Percentiles rank a stretch among this genome's conserved stretches.
Evolutionary conservation across 2,329 filamentous ascomycete species (phyloP).

Genomic region (Alternaria sp.): DNA sequence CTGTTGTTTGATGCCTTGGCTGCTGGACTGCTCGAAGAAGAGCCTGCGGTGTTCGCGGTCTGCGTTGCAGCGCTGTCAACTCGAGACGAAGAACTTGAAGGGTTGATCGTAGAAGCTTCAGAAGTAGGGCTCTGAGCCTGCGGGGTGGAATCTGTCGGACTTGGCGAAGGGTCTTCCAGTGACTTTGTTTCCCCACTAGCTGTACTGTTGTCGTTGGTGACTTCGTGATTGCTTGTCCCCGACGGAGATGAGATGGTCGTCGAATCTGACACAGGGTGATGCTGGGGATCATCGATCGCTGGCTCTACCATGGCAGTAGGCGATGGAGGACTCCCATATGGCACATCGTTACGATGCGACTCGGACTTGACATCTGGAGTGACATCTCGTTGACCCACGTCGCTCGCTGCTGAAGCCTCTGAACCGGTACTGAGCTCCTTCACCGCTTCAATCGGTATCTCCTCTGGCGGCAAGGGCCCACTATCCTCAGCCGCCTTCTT

Average conservation of each 20-base stretch:
- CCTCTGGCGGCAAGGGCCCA: conserved; percentile 24
- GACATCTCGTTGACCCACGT: not conserved
- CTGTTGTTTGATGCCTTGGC: conserved; percentile 25
- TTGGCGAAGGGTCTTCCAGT: not conserved
- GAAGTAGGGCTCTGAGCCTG: conserved; percentile 10
- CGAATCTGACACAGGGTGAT: not conserved
- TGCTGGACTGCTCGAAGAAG: conserved; percentile 13
- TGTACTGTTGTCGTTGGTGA: not conserved
- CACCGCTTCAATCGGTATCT: conserved; percentile 23
- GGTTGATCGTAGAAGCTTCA: conserved; percentile 1
- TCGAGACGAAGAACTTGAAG: conserved; percentile 12
- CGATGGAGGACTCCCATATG: not conserved
- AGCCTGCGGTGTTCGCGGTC: conserved; percentile 16
- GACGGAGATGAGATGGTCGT: not conserved
- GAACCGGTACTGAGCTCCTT: conserved; percentile 16
- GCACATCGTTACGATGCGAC: not conserved
- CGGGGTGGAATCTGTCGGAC: not conserved
- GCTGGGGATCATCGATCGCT: not conserved
- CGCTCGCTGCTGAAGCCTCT: not conserved
- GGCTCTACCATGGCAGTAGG: not conserved
- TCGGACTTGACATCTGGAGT: not conserved
- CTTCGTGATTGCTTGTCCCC: not conserved
- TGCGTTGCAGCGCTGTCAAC: conserved; percentile 14
- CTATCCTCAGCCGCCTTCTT: conserved; percentile 46
- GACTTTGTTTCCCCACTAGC: not conserved